Base-by-base conservation (phyloP, 2,329 filamentous ascomycete species). In the Colletotrichum simmondsii region DNA sequence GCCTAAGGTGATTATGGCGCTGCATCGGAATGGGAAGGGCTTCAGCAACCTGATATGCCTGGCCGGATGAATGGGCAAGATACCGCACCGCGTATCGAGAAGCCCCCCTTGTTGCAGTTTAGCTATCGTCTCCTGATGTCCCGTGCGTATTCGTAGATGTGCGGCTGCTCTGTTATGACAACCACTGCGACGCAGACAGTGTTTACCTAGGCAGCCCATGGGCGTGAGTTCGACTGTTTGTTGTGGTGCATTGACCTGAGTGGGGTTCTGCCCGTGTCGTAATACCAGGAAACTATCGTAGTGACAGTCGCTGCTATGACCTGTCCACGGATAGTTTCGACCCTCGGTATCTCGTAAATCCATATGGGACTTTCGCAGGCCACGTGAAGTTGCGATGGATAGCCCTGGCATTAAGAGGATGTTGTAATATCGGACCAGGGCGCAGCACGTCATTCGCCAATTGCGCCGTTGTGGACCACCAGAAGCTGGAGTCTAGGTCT, bases 241-340 rank as follows among this genome's bases (percentile, higher is more conserved):
- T 70, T 70, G 28, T 70, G 53, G 65, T 65, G 61, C 67, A 70
- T 26, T 70, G 67, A 70, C 67, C 67, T 30, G 14, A 63, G 35
- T 49, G 26, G 24, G 4, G n/a, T 19, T 14, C 37, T 42, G 14
- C 37, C 14, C 37, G 57, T n/a, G 42, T n/a, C 19, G n/a, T 52
- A 10, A 24, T 7, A 19, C 35, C 6, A 52, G 28, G 26, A 35
- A 63, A 53, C 49, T 22, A 49, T 49, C 19, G 49, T 28, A 52
- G 57, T 42, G 56, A 60, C 42, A 49, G 35, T 32, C 26, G 30
- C 32, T 60, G 62, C 68, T 56, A 54, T 60, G 54, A 16, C 37
- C 54, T 60, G 14, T 19, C 37, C 37, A 42, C 16, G 37, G 6
- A 42, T 42, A 42, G 37, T 42, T n/a, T n/a, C 42, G 10, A n/a